Conservation (phyloP, 768 basidiomycete species). For the Leccinum subgranulosum region DNA sequence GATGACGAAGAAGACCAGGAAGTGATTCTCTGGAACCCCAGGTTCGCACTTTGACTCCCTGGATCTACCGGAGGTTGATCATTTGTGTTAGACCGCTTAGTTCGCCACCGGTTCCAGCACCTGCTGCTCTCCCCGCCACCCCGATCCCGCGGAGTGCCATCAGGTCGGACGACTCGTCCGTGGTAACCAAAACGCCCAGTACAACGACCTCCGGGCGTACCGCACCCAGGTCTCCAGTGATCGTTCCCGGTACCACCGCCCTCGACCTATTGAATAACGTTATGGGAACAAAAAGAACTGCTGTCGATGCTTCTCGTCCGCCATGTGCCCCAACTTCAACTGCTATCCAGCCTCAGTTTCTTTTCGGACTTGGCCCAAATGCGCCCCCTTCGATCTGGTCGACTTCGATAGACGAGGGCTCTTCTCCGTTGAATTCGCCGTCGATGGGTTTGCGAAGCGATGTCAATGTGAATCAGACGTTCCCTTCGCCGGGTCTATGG, state of each 20-base stretch:
- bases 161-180: slow-evolving; percentile 4
- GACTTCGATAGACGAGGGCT: slow-evolving; percentile 48
- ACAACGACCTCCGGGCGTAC: slow-evolving; percentile 21
- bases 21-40: slow-evolving; percentile 76
- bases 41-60: slow-evolving; percentile 34
- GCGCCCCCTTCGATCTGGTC: slow-evolving; percentile 68
- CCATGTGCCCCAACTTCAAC: slow-evolving; percentile 18
- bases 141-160: slow-evolving; percentile 8
- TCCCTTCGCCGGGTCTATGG: slow-evolving; percentile 20
- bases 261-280: slow-evolving; percentile 59
- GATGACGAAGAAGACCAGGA: slow-evolving; percentile 55
- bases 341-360: slow-evolving; percentile 40
- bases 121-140: slow-evolving; percentile 18
- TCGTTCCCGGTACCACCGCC: slow-evolving; percentile 50
- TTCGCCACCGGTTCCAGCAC: slow-evolving; percentile 14
- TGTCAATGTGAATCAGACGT: slow-evolving; percentile 8
- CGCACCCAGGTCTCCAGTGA: slow-evolving; percentile 23
- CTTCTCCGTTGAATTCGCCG: slow-evolving; percentile 10
- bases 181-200: neutral
- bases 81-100: slow-evolving; percentile 13
- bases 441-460: slow-evolving; percentile 13
- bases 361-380: slow-evolving; percentile 52
- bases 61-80: slow-evolving; percentile 6
- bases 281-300: slow-evolving; percentile 20
- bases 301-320: slow-evolving; percentile 15